Evolutionary conservation across 768 basidiomycete species (phyloP), one percentile per base, ranked within the genome.

Genomic region (Tylopilus balloui): DNA sequence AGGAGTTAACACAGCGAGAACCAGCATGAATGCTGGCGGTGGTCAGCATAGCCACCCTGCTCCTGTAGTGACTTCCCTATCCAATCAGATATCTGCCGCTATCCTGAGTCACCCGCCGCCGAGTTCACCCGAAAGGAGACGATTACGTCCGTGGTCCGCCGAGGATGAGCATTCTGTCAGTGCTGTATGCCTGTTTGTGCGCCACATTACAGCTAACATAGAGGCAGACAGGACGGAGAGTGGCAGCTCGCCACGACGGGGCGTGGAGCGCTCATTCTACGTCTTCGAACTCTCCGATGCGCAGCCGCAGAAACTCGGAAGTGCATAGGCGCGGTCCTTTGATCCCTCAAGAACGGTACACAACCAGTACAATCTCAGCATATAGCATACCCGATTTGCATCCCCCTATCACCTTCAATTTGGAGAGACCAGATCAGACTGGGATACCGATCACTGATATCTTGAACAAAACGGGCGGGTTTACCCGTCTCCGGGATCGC

Each of bases 371-470:
- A n/a, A 50, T 55, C 2, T 38, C 48, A 9, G 19, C 40, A 3
- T 54, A 44, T 7, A 52, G 40, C 23, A 21, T 40, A 2, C 31
- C 48, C 17, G 23, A 51, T 2, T 69, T 84, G 21, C 79, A 81
- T 57, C 64, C 60, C 2, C 78, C 79, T 1, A 80, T 89, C 49
- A 73, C 73, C 53, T 89, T 88, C 60, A 73, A 71, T 64, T 70
- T 76, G 52, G 73, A 77, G 41, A 67, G 73, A 37, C 78, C 82
- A 12, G 60, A 67, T 2, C 79, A 79, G 54, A 74, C 66, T 50
- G 87, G 86, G 21, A 80, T 89, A 45, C 69, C 77, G 1, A 71
- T 88, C 49, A 58, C 59, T 11, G 86, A 87, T 54, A 81, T 84
- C 7, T 59, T 89, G 56, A 77, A 77, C 8, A 56, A 43, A 25